Conservation (phyloP, 257 asterid genomes). For the Apocynum venetum region DNA sequence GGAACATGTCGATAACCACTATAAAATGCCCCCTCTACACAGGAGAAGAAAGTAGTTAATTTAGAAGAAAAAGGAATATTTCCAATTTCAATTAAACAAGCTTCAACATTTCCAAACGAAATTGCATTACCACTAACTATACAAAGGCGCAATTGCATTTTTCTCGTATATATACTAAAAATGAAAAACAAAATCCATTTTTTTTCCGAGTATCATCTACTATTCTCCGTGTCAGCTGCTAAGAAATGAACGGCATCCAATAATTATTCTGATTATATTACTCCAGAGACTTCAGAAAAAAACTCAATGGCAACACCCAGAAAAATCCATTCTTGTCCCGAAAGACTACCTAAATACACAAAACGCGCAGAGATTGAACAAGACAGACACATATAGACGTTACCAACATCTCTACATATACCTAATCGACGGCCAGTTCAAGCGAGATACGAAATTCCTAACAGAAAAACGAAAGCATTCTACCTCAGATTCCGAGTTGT, state of each 20-base stretch:
- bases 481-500: neutral
- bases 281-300: neutral
- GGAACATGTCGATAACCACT: neutral
- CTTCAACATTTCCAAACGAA: neutral
- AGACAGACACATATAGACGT: neutral
- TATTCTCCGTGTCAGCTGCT: neutral
- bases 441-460: neutral
- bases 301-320: neutral
- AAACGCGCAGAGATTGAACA: neutral
- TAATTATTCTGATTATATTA: neutral
- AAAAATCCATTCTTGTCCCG: neutral
- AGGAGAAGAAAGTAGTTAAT: neutral
- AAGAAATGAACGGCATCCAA: neutral
- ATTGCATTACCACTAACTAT: neutral
- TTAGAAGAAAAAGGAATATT: neutral
- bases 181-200: neutral
- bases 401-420: neutral
- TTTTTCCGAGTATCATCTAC: neutral
- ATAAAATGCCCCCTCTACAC: neutral
- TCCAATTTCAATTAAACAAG: neutral
- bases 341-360: neutral
- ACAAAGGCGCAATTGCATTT: neutral
- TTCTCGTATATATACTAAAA: neutral
- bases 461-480: neutral
- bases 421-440: neutral